These are phyloP conservation scores for Clavispora asparagi DNA, from an alignment of 805 yeast species.

Conservation along the genomic window DNA sequence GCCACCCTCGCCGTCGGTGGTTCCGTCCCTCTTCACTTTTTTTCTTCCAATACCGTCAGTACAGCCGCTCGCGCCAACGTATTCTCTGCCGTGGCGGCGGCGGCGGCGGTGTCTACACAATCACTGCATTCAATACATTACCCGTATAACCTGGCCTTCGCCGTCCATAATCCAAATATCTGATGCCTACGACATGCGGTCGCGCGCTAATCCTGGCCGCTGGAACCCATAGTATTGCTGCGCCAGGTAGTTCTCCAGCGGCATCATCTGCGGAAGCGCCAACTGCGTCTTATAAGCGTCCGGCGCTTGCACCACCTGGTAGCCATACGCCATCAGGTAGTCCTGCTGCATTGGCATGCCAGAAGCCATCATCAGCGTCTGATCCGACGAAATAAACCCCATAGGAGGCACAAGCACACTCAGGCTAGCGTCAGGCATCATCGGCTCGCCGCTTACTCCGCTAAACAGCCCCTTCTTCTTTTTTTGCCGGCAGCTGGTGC, in stretches of 20 bases:
- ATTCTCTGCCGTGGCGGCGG: too few relatives aligned
- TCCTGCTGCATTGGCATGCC: slow-evolving; percentile 6
- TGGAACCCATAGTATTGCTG: slow-evolving; percentile 3
- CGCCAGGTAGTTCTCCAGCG: slow-evolving; percentile 8
- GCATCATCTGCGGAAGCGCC: slow-evolving; percentile 9
- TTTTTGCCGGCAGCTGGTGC: slow-evolving; percentile 47
- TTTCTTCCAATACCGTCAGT: too few relatives aligned
- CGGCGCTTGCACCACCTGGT: slow-evolving; percentile 7
- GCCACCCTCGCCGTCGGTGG: too few relatives aligned
- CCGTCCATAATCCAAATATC: not conserved
- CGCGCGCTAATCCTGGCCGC: slow-evolving; percentile 7
- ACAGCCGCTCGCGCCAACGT: too few relatives aligned
- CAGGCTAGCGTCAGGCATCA: not conserved
- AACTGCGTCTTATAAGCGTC: not conserved
- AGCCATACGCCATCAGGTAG: slow-evolving; percentile 8
- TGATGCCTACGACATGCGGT: slow-evolving; percentile 3
- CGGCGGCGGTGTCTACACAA: too few relatives aligned
- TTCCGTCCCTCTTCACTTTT: too few relatives aligned
- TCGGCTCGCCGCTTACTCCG: slow-evolving; percentile 1
- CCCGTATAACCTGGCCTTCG: not conserved
- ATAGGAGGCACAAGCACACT: slow-evolving; percentile 7
- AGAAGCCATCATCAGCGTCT: slow-evolving; percentile 6
- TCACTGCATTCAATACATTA: not conserved
- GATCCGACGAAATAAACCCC: slow-evolving; percentile 11
- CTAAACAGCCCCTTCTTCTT: slow-evolving; percentile 35